Base-by-base conservation (phyloP, 768 basidiomycete species). In the Termitomyces sp. region DNA sequence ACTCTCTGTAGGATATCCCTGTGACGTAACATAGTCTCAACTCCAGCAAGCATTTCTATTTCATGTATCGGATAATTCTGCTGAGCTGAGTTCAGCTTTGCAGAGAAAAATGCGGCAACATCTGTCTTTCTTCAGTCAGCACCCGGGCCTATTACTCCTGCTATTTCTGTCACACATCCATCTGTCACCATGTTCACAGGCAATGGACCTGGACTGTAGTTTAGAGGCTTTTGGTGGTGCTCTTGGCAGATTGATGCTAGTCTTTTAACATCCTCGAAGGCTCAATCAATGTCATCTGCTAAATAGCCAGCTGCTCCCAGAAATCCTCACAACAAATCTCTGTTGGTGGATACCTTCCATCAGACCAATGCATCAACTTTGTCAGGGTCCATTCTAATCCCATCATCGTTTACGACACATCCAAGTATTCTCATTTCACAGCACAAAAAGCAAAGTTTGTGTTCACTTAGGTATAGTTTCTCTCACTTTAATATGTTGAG, bases 81-180 rank as follows among this genome's bases (percentile, higher is more conserved):
- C 29, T 56, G 54, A 0, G 54, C 46, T 3, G 32, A 19, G 35
- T 57, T 57, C 34, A 57, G 25, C 41, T 57, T 58, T 16, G 49
- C 50, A 5, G 49, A 58, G 32, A 35, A 53, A 25, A 58, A 58
- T 0, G 41, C 50, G 0, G 32, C 42, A 2, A 58, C 51, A n/a
- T 11, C 11, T 8, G 11, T 8, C 43, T 23, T 21, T 11, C 17
- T 44, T 44, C 23, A 44, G 21, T 44, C 43, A 5, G 23, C 10
- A 11, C 9, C 43, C 2, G 14, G 1, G 4, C 19, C 27, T 3
- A 19, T 21, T 1, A 27, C 51, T n/a, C 56, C 41, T 52, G 10
- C 35, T 23, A 43, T 43, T 43, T 19, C 23, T 21, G 19, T 14
- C 1, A 21, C 4, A 21, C 19, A 43, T 3, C n/a, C 19, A 21